Conservation (phyloP, 768 basidiomycete genomes). For the Lactifluus piperatus region DNA sequence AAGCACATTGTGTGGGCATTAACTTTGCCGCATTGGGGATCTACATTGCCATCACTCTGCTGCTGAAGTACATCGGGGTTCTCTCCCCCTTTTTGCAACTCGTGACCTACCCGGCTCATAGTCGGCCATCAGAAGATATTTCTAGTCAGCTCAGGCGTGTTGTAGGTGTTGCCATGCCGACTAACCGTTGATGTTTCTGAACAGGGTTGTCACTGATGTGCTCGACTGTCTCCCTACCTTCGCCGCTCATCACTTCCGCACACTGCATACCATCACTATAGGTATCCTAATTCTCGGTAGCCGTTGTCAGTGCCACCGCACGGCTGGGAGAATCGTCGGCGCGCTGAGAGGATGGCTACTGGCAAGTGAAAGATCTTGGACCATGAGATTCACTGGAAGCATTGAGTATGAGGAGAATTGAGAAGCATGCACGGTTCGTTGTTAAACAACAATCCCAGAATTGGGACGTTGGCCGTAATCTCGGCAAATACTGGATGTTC, state of each 20-base stretch:
- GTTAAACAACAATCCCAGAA: too few species aligned
- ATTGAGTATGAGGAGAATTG: neutral
- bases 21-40: too few species aligned
- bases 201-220: constrained; percentile 42
- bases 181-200: constrained; percentile 56
- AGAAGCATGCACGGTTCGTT: neutral
- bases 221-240: constrained; percentile 47
- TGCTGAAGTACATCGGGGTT: too few species aligned
- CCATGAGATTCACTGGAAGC: neutral
- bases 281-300: constrained; percentile 42
- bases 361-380: constrained; percentile 8
- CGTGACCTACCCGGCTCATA: too few species aligned
- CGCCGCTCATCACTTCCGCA: constrained; percentile 32
- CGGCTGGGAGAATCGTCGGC: constrained; percentile 43
- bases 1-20: too few species aligned
- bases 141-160: too few species aligned
- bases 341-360: constrained; percentile 26
- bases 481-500: too few species aligned
- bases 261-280: constrained; percentile 43
- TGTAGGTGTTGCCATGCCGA: constrained; percentile 53
- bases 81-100: too few species aligned
- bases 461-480: too few species aligned
- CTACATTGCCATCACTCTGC: too few species aligned
- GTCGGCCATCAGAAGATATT: too few species aligned
- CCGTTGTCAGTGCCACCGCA: constrained; percentile 38